Base-by-base conservation (phyloP, 2,329 filamentous ascomycete species). In the Alternaria solani region DNA sequence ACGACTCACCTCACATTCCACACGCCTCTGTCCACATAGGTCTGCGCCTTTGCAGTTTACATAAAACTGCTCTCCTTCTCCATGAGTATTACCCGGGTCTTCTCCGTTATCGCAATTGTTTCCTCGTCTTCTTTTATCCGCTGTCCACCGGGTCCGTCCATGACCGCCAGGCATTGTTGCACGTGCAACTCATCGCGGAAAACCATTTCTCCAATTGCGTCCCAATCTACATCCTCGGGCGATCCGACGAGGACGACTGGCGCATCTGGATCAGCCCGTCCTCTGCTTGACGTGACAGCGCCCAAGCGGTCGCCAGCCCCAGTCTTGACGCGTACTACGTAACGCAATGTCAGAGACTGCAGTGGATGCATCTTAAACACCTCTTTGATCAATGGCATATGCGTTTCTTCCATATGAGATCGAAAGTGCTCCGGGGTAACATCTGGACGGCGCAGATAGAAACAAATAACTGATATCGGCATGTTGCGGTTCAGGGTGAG, bases 131-230 rank as follows among this genome's bases (percentile, higher is more conserved):
- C 67, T 46, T 64, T 66, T 7, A 72, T 54, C 11, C 49, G 60
- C 23, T 65, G 59, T 2, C 67, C 68, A 2, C 61, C 58, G 3
- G 51, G 51, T 25, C 60, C 62, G 25, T 70, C 67, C 23, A 67
- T 65, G 1, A 59, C 26, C n/a, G 63, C 62, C 12, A 67, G 57
- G 18, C 62, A 62, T 46, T 72, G 68, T 55, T 71, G 68, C 12
- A 72, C 43, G 52, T 72, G 66, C 41, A 71, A 47, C 28, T 70
- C 69, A 30, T 72, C 68, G n/a, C 62, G 60, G 39, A 71, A 71
- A 2, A 56, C 51, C 66, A 68, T 61, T 26, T 71, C 64, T 14
- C 59, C 57, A 56, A 67, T 59, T 14, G 59, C 62, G 46, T 72
- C 70, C 67, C 68, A 71, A 18, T 46, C 60, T 2, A 70, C 20